phyloP scores from a whole-genome alignment of 164 flowering plant species.

The Sextonia rubra region DNA sequence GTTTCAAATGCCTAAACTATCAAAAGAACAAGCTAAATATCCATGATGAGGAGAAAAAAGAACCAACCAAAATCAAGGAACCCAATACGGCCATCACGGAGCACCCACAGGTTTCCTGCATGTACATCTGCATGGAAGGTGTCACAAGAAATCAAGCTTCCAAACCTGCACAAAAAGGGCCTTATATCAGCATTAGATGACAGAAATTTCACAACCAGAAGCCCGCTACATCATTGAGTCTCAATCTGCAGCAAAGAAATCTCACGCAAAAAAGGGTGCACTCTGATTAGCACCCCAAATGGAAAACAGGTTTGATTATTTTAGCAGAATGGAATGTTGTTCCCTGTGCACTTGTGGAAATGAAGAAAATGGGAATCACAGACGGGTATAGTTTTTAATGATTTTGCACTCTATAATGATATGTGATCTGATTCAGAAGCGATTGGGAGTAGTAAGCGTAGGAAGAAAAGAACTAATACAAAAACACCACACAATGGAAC shows the following conservation, averaged over 20 bases:
- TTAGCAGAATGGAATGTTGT: neutral
- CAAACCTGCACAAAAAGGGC: slow-evolving; percentile 63
- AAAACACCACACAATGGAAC: neutral
- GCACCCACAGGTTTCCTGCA: slow-evolving; percentile 90
- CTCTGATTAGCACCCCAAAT: neutral
- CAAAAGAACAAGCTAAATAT: neutral
- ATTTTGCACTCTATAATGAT: neutral
- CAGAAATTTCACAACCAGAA: neutral
- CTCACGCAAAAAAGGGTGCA: neutral
- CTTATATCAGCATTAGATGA: neutral
- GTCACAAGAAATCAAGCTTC: slow-evolving; percentile 93
- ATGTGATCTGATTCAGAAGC: neutral
- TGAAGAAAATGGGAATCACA: neutral
- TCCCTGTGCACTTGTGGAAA: neutral
- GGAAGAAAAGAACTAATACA: neutral
- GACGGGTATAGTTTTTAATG: neutral
- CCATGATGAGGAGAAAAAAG: neutral
- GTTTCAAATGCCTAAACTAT: too few species aligned
- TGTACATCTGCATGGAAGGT: slow-evolving; percentile 97
- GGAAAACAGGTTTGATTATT: neutral
- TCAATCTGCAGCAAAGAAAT: neutral
- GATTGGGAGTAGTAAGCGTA: neutral
- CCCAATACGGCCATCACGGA: slow-evolving; percentile 96
- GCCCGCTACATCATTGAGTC: neutral
- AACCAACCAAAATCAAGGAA: slow-evolving; percentile 88